Evolutionary conservation across 2,329 filamentous ascomycete species (phyloP).

Genomic region (Colletotrichum coccodes): DNA sequence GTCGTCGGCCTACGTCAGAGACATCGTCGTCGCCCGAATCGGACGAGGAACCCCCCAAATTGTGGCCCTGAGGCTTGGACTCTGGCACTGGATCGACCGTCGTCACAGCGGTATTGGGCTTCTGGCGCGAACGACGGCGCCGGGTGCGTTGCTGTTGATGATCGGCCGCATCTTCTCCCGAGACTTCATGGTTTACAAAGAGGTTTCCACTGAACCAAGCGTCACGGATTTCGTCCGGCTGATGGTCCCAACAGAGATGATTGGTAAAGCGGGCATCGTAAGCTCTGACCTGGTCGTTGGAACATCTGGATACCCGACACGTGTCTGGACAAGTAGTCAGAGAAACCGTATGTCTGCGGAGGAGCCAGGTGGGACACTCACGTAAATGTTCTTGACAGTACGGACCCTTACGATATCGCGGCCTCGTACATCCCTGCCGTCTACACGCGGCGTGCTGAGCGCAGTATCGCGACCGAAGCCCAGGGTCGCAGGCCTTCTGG

Average conservation of each 20-base stretch:
- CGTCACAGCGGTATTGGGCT: not conserved
- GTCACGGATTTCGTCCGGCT: constrained; percentile 3
- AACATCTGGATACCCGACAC: constrained; percentile 23
- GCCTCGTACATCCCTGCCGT: constrained; percentile 23
- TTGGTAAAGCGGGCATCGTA: constrained; percentile 29
- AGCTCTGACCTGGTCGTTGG: constrained; percentile 25
- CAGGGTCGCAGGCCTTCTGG: constrained; percentile 12
- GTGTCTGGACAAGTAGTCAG: constrained; percentile 26
- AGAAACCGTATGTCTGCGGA: not conserved
- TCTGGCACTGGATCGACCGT: not conserved
- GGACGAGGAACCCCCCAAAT: not conserved
- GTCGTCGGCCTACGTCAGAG: not conserved
- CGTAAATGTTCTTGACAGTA: constrained; percentile 31
- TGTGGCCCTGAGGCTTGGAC: not conserved
- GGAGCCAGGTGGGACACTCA: constrained; percentile 18
- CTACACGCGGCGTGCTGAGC: constrained; percentile 24
- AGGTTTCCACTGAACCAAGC: constrained; percentile 12
- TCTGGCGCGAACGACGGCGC: constrained; percentile 15
- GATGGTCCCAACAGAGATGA: constrained; percentile 25
- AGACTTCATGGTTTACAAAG: not conserved
- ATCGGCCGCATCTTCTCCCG: not conserved
- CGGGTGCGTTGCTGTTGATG: constrained; percentile 20
- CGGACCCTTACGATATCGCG: constrained; percentile 23
- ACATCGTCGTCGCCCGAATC: constrained; percentile 4
- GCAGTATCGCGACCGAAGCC: constrained; percentile 25